phyloP scores from a whole-genome alignment of 139 green algal species.

The Nannochloris sp. region DNA sequence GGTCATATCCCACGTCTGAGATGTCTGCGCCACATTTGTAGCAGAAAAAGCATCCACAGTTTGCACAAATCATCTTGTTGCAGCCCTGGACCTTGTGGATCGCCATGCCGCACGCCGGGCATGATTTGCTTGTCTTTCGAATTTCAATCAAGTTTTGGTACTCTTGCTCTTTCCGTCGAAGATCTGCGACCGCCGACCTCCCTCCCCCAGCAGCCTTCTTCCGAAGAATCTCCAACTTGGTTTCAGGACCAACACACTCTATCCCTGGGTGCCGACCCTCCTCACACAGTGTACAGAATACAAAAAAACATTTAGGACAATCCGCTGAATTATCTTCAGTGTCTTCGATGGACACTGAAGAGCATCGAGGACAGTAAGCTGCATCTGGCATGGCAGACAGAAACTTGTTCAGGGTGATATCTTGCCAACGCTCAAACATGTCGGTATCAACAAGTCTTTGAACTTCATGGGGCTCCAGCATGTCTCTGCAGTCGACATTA shows the following conservation, averaged over 20 bases:
- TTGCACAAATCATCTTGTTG: constrained; percentile 81
- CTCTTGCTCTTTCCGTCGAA: constrained; percentile 26
- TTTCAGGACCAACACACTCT: constrained; percentile 33
- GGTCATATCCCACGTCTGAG: constrained; percentile 31
- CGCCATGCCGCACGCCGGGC: constrained; percentile 54
- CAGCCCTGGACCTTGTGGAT: constrained; percentile 63
- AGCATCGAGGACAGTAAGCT: constrained; percentile 77
- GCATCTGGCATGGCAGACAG: constrained; percentile 72
- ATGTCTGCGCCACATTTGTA: constrained; percentile 41
- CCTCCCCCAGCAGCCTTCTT: constrained; percentile 24
- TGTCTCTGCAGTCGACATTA: constrained; percentile 41
- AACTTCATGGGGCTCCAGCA: constrained; percentile 34
- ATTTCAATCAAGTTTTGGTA: constrained; percentile 20
- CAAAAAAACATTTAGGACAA: constrained; percentile 63
- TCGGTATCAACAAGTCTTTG: constrained; percentile 26
- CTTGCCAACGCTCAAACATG: constrained; percentile 55
- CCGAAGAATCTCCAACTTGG: constrained; percentile 31
- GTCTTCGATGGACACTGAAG: constrained; percentile 57
- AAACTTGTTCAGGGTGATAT: constrained; percentile 56
- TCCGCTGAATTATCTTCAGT: constrained; percentile 51
- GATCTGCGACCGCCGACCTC: constrained; percentile 5
- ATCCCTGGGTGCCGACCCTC: constrained; percentile 56
- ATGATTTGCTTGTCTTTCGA: constrained; percentile 40
- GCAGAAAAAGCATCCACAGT: constrained; percentile 57
- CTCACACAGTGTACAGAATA: constrained; percentile 69